Conservation (phyloP, 2,329 filamentous ascomycete species). For the Periglandula ipomoeae region DNA sequence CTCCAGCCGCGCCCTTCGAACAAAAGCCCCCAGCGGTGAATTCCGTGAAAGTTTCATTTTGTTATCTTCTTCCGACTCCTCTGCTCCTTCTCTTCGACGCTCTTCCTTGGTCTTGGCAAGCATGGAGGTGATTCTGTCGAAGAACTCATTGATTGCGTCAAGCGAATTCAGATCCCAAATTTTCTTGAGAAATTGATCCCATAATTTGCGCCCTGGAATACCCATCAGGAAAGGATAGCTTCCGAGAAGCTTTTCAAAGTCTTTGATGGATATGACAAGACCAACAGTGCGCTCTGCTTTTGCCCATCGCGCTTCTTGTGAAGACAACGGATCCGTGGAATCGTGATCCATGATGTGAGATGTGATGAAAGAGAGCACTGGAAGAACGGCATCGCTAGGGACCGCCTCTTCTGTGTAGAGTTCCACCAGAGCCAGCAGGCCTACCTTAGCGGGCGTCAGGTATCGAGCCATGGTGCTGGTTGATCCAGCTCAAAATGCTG, state of each 20-base stretch:
- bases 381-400: conserved; percentile 60
- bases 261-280: conserved; percentile 44
- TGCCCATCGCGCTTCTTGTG: conserved; percentile 30
- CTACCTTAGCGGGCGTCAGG: conserved; percentile 82
- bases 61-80: conserved; percentile 28
- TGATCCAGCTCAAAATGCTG: background rate
- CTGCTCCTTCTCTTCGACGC: conserved; percentile 43
- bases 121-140: conserved; percentile 48
- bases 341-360: conserved; percentile 52
- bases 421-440: conserved; percentile 69
- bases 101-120: conserved; percentile 56
- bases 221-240: conserved; percentile 42
- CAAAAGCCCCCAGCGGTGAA: conserved; percentile 74
- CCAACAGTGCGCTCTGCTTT: conserved; percentile 40
- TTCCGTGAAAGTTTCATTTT: conserved; percentile 57
- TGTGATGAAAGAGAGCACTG: conserved; percentile 71
- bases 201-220: conserved; percentile 70
- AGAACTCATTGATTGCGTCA: conserved; percentile 70
- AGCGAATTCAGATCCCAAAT: conserved; percentile 80
- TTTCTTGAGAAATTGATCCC: conserved; percentile 73
- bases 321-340: conserved; percentile 18
- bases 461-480: conserved; percentile 60
- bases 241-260: conserved; percentile 50
- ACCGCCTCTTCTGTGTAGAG: conserved; percentile 68
- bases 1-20: conserved; percentile 69